Percentiles rank a stretch among this genome's conserved stretches.
Conservation (phyloP, 768 basidiomycete genomes). For the Psilocybe sp. region DNA sequence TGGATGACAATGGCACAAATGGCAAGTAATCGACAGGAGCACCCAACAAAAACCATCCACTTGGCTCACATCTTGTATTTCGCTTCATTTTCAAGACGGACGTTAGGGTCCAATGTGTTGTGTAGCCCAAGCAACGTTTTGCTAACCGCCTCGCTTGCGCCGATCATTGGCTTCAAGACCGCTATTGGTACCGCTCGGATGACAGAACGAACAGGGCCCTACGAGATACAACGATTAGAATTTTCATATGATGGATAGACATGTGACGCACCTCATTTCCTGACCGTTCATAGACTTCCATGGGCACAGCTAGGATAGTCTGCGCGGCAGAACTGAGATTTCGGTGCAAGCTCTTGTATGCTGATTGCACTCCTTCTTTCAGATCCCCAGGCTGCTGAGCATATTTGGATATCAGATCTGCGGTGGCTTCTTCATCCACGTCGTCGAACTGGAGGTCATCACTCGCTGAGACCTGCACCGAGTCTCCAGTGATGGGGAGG, state of each 20-base stretch:
- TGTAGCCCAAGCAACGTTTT: conserved; percentile 93
- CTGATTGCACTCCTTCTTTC: conserved; percentile 83
- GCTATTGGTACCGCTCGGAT: conserved; percentile 97
- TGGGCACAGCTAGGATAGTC: conserved; percentile 96
- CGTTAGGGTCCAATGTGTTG: conserved; percentile 87
- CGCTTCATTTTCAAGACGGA: conserved; percentile 80
- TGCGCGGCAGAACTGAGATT: conserved; percentile 95
- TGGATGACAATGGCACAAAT: background rate
- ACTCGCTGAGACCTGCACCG: conserved; percentile 47
- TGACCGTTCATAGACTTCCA: conserved; percentile 97
- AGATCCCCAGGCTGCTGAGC: conserved; percentile 87
- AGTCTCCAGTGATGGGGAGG: conserved; percentile 63
- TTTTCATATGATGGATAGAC: conserved; percentile 16
- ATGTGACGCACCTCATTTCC: conserved; percentile 69
- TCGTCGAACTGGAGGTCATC: conserved; percentile 30
- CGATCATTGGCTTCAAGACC: conserved; percentile 97
- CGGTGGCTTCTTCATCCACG: conserved; percentile 41
- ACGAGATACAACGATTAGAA: conserved; percentile 1
- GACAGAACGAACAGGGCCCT: conserved; percentile 93
- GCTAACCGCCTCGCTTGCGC: conserved; percentile 93
- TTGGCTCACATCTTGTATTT: conserved; percentile 85
- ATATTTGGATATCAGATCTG: conserved; percentile 79
- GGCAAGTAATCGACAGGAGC: background rate
- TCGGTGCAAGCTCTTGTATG: conserved; percentile 83
- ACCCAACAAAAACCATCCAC: background rate